A percentile compares a stretch with the other conserved stretches of the same genome.
These are phyloP conservation scores for Primulina huaijiensis DNA, from an alignment of 257 asterid genomes.

Conservation along the genomic window DNA sequence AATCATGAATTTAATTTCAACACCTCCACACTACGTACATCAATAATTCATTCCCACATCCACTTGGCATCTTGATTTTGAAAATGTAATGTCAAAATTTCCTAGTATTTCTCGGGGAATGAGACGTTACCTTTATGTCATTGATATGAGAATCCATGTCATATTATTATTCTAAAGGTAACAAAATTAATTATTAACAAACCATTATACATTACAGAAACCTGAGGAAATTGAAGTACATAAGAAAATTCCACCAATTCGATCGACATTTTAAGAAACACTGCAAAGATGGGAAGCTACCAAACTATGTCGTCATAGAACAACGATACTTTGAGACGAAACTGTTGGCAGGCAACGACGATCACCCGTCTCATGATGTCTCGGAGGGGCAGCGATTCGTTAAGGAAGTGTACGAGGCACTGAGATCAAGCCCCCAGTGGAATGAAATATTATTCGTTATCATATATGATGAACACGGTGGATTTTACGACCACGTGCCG, in stretches of 20 bases:
- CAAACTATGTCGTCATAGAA: constrained; percentile 68
- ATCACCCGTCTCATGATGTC: constrained; percentile 75
- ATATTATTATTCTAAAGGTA: too few species aligned
- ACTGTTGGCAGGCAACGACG: constrained; percentile 58
- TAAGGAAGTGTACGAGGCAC: constrained; percentile 57
- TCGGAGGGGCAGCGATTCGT: constrained; percentile 59
- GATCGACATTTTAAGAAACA: constrained; percentile 57
- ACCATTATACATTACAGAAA: constrained; percentile 33
- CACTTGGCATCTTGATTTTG: too few species aligned
- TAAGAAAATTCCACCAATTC: constrained; percentile 55
- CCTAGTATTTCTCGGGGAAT: too few species aligned
- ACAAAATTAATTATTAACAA: too few species aligned
- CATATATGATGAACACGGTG: constrained; percentile 71
- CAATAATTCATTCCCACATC: too few species aligned
- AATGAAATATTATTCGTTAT: constrained; percentile 51
- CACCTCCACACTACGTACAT: too few species aligned
- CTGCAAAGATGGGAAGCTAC: constrained; percentile 68
- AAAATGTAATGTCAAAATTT: too few species aligned
- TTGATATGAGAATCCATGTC: too few species aligned
- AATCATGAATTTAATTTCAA: too few species aligned
- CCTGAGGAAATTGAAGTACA: constrained; percentile 63
- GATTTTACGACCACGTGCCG: constrained; percentile 74
- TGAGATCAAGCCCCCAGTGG: constrained; percentile 76
- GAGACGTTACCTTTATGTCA: too few species aligned
- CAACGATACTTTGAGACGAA: constrained; percentile 59